Evolutionary conservation across 768 basidiomycete genomes (phyloP).

Genomic region (Sarcomyxa edulis): DNA sequence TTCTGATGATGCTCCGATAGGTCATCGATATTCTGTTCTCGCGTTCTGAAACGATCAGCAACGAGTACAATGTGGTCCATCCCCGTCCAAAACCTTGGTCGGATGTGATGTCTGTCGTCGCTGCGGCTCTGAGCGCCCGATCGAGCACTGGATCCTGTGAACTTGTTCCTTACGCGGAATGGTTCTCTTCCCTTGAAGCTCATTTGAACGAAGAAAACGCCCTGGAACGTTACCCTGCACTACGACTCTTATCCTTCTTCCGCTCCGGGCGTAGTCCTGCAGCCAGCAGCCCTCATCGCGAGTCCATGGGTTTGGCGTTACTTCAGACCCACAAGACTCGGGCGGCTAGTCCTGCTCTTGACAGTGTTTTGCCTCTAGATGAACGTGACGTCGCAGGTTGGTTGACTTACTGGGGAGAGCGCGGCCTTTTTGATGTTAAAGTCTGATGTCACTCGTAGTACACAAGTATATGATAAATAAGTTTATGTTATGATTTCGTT

Average conservation of each 20-base stretch:
- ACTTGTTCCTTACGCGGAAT: conserved; percentile 24
- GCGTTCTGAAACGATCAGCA: conserved; percentile 11
- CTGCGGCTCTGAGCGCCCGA: conserved; percentile 16
- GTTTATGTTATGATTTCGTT: too few relatives aligned
- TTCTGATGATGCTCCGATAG: too few relatives aligned
- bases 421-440: too few relatives aligned
- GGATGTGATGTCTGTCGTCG: conserved; percentile 12
- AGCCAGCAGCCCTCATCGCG: conserved; percentile 9
- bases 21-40: too few relatives aligned
- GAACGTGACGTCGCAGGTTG: conserved; percentile 1
- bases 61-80: conserved; percentile 19
- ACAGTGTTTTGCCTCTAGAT: neutral
- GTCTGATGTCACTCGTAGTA: too few relatives aligned
- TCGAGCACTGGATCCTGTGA: too few relatives aligned
- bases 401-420: conserved; percentile 3
- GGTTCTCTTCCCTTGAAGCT: conserved; percentile 22
- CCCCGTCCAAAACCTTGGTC: conserved; percentile 20
- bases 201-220: conserved; percentile 4
- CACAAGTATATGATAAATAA: too few relatives aligned
- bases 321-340: conserved; percentile 10
- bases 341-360: conserved; percentile 6
- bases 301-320: conserved; percentile 17
- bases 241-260: conserved; percentile 24
- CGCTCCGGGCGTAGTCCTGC: conserved; percentile 10
- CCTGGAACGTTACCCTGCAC: conserved; percentile 17